These are phyloP conservation scores for Starmera amethionina DNA, from an alignment of 805 yeast species.

Conservation along the genomic window DNA sequence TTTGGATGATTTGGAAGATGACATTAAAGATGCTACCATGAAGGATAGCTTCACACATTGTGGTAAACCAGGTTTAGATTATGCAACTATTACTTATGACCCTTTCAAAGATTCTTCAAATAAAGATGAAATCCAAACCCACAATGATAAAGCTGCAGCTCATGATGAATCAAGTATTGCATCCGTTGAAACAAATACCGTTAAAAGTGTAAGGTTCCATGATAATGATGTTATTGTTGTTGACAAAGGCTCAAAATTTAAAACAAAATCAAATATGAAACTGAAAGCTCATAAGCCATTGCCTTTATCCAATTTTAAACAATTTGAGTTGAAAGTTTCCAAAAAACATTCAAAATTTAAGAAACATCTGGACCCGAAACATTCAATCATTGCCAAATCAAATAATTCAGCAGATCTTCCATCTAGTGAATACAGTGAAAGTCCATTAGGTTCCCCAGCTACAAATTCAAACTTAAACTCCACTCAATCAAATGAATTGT, in stretches of 20 bases:
- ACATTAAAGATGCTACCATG: background rate
- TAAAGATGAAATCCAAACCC: too few relatives aligned
- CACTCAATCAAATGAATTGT: background rate
- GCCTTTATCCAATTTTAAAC: too few relatives aligned
- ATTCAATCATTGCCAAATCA: background rate
- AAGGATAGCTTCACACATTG: background rate
- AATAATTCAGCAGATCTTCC: background rate
- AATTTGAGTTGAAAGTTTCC: too few relatives aligned
- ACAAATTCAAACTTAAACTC: background rate
- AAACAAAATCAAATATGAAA: too few relatives aligned
- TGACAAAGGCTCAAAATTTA: too few relatives aligned
- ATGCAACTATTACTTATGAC: background rate
- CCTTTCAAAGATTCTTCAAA: too few relatives aligned
- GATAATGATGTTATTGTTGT: background rate
- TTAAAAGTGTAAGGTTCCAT: too few relatives aligned
- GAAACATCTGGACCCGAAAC: background rate
- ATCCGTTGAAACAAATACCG: too few relatives aligned
- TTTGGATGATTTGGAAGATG: background rate
- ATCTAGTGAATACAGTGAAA: conserved; percentile 16
- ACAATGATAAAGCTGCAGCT: too few relatives aligned
- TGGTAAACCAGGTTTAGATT: background rate
- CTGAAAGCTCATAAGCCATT: too few relatives aligned
- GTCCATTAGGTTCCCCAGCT: conserved; percentile 11
- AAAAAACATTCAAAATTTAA: background rate
- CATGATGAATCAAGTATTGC: too few relatives aligned